phyloP scores from a whole-genome alignment of 352 stramenopile genomes.

The Pythium dissimile region DNA sequence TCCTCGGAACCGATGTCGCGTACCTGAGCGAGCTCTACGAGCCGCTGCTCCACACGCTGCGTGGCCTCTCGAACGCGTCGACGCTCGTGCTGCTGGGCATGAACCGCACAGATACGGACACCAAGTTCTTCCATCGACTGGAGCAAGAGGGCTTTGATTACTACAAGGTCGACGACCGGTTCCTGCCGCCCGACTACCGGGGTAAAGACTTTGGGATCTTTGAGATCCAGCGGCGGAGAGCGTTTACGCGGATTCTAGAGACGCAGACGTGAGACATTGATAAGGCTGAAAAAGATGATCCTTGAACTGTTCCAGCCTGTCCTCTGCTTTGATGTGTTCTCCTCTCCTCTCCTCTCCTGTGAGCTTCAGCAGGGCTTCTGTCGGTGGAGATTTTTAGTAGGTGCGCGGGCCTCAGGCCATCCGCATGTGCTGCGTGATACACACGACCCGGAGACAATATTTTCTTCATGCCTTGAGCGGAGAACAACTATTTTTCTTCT shows the following conservation, averaged over 20 bases:
- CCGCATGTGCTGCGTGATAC: background rate
- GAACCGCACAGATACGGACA: constrained; percentile 62
- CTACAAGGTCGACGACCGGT: constrained; percentile 74
- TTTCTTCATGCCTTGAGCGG: too few relatives aligned
- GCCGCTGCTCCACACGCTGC: constrained; percentile 63
- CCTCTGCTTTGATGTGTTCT: too few relatives aligned
- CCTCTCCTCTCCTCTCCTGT: too few relatives aligned
- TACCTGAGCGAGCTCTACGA: constrained; percentile 76
- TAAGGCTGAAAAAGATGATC: too few relatives aligned
- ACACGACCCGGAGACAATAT: too few relatives aligned
- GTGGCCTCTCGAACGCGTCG: constrained; percentile 28
- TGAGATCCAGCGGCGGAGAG: constrained; percentile 42
- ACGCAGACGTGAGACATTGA: background rate
- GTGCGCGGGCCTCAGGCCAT: background rate
- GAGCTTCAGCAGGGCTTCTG: too few relatives aligned
- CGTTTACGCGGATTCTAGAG: constrained; percentile 3
- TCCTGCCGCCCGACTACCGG: constrained; percentile 48
- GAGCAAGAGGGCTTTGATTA: constrained; percentile 71
- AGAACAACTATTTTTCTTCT: too few relatives aligned
- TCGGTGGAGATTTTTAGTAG: too few relatives aligned
- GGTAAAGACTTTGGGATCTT: constrained; percentile 83
- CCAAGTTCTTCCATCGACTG: constrained; percentile 67
- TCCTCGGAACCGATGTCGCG: constrained; percentile 78
- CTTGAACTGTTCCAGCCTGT: too few relatives aligned
- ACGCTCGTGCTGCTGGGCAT: constrained; percentile 73